Base-by-base conservation (phyloP, 495 filamentous ascomycete genomes). In the Xylaria cubensis region DNA sequence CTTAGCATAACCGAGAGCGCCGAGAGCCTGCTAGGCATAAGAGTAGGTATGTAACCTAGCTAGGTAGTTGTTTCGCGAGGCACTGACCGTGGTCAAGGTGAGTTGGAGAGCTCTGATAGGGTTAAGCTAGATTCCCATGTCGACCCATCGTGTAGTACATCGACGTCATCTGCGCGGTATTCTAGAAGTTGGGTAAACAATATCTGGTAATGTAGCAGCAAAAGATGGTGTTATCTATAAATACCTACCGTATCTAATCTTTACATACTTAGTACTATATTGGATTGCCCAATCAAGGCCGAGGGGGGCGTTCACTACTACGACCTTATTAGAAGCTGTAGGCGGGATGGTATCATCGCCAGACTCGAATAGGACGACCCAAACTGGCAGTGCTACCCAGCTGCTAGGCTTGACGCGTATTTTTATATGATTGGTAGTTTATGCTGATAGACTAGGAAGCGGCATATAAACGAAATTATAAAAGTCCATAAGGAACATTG, bases 251-350 rank as follows among this genome's bases (percentile, higher is more conserved):
- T 64, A 64, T n/a, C 62, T 32, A n/a, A 61, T 48, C 42, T 48
- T n/a, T n/a, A n/a, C n/a, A n/a, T n/a, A n/a, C n/a, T n/a, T n/a
- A n/a, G 6, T 34, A 32, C 50, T 26, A 12, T 44, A 9, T 21
- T 61, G 58, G 69, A 71, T 71, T 71, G 48, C 46, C 69, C 69
- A 71, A 71, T 71, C 69, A 56, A 51, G 24, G 46, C 39, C 17
- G 59, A 24, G 36, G 46, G 42, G 58, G 17, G 58, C 58, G 44
- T 26, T 63, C 24, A 55, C 68, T 53, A 63, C 9, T 53, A 34
- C 68, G 9, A 63, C 68, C 42, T 44, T 29, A 21, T 56, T 24
- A 34, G 50, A 8, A 42, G 24, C 42, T 24, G 9, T 64, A 19
- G 17, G 58, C 29, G 58, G 53, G 26, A 56, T 32, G 53, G 53